A percentile compares a stretch with the other conserved stretches of the same genome.
Evolutionary conservation across 768 basidiomycete genomes (phyloP).

Genomic region (Tubosaeta sp.): DNA sequence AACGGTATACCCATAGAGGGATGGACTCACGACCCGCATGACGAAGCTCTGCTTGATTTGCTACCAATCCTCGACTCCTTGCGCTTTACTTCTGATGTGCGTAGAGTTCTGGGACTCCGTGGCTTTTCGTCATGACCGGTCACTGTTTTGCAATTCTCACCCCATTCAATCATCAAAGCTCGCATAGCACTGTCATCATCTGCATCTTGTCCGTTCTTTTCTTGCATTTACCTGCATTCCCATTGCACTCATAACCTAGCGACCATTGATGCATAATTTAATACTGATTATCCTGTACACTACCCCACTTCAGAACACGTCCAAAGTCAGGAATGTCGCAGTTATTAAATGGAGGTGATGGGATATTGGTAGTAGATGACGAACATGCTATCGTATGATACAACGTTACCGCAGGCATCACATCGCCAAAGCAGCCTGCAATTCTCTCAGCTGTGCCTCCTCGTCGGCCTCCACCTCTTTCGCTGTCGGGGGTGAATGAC

Average conservation of each 20-base stretch:
- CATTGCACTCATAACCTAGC: slow-evolving; percentile 27
- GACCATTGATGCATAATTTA: slow-evolving; percentile 33
- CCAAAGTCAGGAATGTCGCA: slow-evolving; percentile 21
- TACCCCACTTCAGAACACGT: slow-evolving; percentile 23
- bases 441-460: slow-evolving; percentile 79
- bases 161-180: slow-evolving; percentile 10
- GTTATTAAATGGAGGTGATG: slow-evolving; percentile 27
- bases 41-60: slow-evolving; percentile 94
- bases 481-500: slow-evolving; percentile 16
- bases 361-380: slow-evolving; percentile 34
- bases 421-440: slow-evolving; percentile 88
- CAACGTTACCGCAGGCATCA: slow-evolving; percentile 31
- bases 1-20: slow-evolving; percentile 99
- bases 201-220: slow-evolving; percentile 23
- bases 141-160: slow-evolving; percentile 3
- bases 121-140: slow-evolving; percentile 40
- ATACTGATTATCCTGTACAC: slow-evolving; percentile 36
- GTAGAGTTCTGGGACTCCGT: slow-evolving; percentile 79
- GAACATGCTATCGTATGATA: slow-evolving; percentile 19
- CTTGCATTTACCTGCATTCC: slow-evolving; percentile 25
- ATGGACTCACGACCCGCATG: slow-evolving; percentile 96
- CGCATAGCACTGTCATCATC: slow-evolving; percentile 20
- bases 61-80: slow-evolving; percentile 94
- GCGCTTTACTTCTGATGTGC: slow-evolving; percentile 93
- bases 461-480: slow-evolving; percentile 80